These are phyloP conservation scores for Trichoderma semiorbis DNA, from an alignment of 2,329 filamentous ascomycete species.

Conservation along the genomic window DNA sequence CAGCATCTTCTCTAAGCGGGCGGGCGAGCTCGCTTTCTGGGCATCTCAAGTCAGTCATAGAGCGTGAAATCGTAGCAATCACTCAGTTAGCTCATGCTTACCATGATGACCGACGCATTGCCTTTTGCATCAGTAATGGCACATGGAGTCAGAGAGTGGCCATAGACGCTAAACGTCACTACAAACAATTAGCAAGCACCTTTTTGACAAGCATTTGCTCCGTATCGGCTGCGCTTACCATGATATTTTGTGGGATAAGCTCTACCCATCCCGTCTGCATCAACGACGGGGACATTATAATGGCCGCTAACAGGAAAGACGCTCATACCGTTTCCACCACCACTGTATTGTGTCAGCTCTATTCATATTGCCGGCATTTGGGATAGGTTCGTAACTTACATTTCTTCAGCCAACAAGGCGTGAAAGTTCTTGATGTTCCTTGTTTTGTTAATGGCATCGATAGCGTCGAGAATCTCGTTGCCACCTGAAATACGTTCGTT, in stretches of 20 bases:
- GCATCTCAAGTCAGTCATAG: constrained; percentile 31
- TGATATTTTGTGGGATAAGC: constrained; percentile 39
- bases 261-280: constrained; percentile 38
- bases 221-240: constrained; percentile 21
- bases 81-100: constrained; percentile 1
- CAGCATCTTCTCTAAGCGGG: constrained; percentile 33
- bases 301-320: constrained; percentile 33
- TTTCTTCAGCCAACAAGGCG: constrained; percentile 37
- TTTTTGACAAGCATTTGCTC: too few species aligned
- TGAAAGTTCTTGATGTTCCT: constrained; percentile 33
- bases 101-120: constrained; percentile 35
- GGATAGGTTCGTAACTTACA: constrained; percentile 28
- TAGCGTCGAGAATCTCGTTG: constrained; percentile 36
- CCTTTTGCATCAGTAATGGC: constrained; percentile 36
- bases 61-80: background rate
- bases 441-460: constrained; percentile 31
- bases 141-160: constrained; percentile 35
- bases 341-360: constrained; percentile 25
- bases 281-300: constrained; percentile 36
- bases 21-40: too few species aligned
- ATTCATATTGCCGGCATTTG: background rate
- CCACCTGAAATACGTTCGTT: constrained; percentile 37
- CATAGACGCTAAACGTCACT: constrained; percentile 40
- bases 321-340: constrained; percentile 39
- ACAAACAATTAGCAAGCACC: background rate